Evolutionary conservation across 2,329 filamentous ascomycete genomes (phyloP).

Genomic region (Exophiala mesophila): DNA sequence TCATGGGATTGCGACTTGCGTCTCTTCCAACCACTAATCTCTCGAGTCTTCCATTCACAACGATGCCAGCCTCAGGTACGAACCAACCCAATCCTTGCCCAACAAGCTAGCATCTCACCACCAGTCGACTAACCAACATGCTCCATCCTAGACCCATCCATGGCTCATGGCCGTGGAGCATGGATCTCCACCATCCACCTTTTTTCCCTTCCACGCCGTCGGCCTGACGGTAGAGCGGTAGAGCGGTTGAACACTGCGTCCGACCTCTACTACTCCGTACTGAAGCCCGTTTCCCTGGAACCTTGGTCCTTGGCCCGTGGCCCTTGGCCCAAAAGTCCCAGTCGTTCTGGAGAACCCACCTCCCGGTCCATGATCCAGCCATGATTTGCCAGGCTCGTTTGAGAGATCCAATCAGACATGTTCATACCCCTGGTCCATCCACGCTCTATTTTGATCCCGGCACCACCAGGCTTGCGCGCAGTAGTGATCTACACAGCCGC

Average conservation of each 20-base stretch:
- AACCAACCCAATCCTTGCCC: constrained; percentile 1
- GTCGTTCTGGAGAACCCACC: no score
- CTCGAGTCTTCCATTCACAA: no score
- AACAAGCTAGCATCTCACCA: neutral
- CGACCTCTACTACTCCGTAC: neutral
- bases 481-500: constrained; percentile 20
- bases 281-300: neutral
- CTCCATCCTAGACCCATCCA: neutral
- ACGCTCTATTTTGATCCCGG: constrained; percentile 17
- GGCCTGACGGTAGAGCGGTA: no score
- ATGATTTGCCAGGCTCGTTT: no score
- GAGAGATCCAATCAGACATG: constrained; percentile 10
- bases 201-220: neutral
- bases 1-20: constrained; percentile 1
- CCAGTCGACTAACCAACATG: neutral
- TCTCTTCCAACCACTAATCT: neutral
- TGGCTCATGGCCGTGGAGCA: no score
- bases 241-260: no score
- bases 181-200: neutral
- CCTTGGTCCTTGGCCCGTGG: no score
- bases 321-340: no score
- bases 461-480: constrained; percentile 14
- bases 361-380: no score
- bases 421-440: constrained; percentile 16
- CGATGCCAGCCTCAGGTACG: constrained; percentile 17